Conservation (phyloP, 1,139 yeast genomes). For the Scheffersomyces parashehatae region DNA sequence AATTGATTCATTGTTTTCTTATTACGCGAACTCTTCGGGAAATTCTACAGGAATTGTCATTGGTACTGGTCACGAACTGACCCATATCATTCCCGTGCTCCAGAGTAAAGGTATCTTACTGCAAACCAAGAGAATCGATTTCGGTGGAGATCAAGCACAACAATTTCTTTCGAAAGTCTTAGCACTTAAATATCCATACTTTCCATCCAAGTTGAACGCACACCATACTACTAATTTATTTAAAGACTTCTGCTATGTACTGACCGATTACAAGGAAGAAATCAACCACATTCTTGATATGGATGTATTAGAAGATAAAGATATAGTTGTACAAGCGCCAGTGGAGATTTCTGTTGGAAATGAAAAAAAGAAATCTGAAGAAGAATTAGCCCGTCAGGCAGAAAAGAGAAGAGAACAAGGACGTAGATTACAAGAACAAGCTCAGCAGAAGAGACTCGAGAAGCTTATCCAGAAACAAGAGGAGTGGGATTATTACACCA, state of each 20-base stretch:
- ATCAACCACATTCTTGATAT: conserved; percentile 56
- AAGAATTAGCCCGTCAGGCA: conserved; percentile 74
- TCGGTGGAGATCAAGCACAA: conserved; percentile 84
- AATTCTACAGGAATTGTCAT: conserved; percentile 66
- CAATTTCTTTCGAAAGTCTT: conserved; percentile 64
- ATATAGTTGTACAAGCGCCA: conserved; percentile 83
- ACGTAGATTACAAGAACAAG: conserved; percentile 87
- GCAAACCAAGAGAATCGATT: conserved; percentile 79
- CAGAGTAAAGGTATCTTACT: conserved; percentile 63
- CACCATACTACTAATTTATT: conserved; percentile 69
- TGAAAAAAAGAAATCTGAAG: conserved; percentile 77
- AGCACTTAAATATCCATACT: conserved; percentile 85
- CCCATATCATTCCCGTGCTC: conserved; percentile 80
- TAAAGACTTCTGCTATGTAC: conserved; percentile 77
- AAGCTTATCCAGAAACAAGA: conserved; percentile 78
- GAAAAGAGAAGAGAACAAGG: conserved; percentile 87
- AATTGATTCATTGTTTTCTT: conserved; percentile 78
- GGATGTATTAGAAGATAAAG: conserved; percentile 63
- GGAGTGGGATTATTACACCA: conserved; percentile 71
- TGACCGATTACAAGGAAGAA: conserved; percentile 68
- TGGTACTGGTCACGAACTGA: conserved; percentile 80
- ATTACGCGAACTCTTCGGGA: conserved; percentile 47
- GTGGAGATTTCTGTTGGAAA: conserved; percentile 48
- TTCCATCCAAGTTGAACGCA: conserved; percentile 70
- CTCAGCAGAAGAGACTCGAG: conserved; percentile 79